Base-by-base conservation (phyloP, 495 filamentous ascomycete species). In the Daldinia childiae region DNA sequence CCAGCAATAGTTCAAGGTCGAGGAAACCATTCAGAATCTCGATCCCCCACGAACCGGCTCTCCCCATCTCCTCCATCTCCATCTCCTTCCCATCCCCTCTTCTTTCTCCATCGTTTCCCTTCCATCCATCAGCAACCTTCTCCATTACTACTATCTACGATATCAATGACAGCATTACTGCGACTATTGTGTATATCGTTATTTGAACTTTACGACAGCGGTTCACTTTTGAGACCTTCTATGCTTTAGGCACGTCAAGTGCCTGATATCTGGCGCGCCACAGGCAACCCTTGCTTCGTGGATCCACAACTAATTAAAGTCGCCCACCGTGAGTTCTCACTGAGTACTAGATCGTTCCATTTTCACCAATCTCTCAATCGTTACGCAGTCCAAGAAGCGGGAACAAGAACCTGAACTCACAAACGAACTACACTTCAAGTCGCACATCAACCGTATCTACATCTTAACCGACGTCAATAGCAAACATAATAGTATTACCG, bases 271-370 rank as follows among this genome's bases (percentile, higher is more conserved):
- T 68, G 69, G 64, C 64, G 62, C 73, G 75, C 73, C 70, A 74
- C 71, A 68, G 29, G 50, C 73, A 66, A 76, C 75, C 73, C 73
- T 74, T 68, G 73, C 75, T 72, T 77, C 62, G 62, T 64, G 68
- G 66, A 70, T 77, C 73, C 75, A 76, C 75, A 69, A 66, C 73
- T 77, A 66, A 72, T 77, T 71, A 68, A 68, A 76, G 54, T 72
- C 63, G 26, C 54, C 59, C 75, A 68, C 61, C 59, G 75, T 77
- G 54, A 77, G 75, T 73, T 56, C 62, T 52, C 34, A 39, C 58
- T 50, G 34, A 64, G 61, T 73, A 68, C 70, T 73, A 73, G 70
- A 68, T 73, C 65, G 66, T 73, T 59, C 71, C 66, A 68, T 68
- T 64, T 64, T 59, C 64, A 58, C 60, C 69, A 60, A 57, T 71